A percentile compares a stretch with the other conserved stretches of the same genome.
These are phyloP conservation scores for Quercus parvula DNA, from an alignment of 306 rosid genomes.

Conservation along the genomic window DNA sequence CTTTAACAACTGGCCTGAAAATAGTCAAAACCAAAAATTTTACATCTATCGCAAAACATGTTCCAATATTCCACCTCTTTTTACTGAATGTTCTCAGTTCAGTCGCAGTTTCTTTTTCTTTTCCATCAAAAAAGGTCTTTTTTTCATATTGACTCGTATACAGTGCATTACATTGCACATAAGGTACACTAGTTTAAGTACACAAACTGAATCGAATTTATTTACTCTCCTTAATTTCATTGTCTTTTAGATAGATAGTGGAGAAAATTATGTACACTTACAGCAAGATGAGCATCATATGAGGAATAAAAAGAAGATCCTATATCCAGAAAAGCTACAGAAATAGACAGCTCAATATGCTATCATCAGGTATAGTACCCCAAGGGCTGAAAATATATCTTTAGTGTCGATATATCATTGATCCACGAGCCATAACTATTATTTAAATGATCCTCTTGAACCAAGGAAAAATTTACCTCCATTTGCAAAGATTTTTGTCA, in stretches of 20 bases:
- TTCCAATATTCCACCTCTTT: background rate
- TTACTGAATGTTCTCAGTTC: background rate
- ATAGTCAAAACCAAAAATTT: background rate
- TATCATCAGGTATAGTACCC: background rate
- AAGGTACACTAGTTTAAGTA: background rate
- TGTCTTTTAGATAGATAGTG: background rate
- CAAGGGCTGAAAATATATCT: background rate
- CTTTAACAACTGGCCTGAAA: background rate
- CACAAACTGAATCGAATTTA: background rate
- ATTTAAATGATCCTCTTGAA: constrained; percentile 16
- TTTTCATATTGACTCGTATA: background rate
- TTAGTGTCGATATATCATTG: background rate
- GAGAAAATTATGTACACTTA: background rate
- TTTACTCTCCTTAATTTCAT: background rate
- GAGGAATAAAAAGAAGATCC: background rate
- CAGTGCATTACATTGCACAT: background rate
- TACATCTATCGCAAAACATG: background rate
- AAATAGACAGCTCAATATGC: background rate
- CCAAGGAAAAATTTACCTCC: constrained; percentile 10
- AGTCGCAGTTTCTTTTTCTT: background rate
- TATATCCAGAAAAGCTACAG: background rate
- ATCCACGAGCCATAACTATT: background rate
- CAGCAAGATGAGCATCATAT: background rate
- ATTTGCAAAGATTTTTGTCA: constrained; percentile 24
- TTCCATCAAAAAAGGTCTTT: background rate